A percentile compares a stretch with the other conserved stretches of the same genome.
Evolutionary conservation across 495 filamentous ascomycete genomes (phyloP).

Genomic region (Penicillium roqueforti): DNA sequence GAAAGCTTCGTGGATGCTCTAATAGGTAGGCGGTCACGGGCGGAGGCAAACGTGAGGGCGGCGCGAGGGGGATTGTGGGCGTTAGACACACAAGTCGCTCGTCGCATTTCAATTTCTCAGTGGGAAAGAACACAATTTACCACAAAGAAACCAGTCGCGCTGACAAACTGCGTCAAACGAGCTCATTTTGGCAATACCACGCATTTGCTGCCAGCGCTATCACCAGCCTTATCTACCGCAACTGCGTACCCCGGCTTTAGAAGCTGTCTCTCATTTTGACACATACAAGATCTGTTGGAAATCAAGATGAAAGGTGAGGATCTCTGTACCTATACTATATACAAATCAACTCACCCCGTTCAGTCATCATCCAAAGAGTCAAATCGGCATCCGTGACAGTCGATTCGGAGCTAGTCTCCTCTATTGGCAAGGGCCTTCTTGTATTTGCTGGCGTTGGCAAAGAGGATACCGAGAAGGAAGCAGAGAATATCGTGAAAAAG

Average conservation of each 20-base stretch:
- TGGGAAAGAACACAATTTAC: too few relatives aligned
- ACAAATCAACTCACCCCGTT: conserved; percentile 1
- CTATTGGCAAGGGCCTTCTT: conserved; percentile 83
- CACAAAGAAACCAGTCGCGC: neutral
- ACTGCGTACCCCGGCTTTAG: neutral
- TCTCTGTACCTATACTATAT: neutral
- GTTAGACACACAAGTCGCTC: neutral
- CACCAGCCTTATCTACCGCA: neutral
- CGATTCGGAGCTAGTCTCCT: conserved; percentile 83
- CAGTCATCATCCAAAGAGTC: conserved; percentile 92
- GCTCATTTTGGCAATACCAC: neutral
- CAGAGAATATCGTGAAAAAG: conserved; percentile 75
- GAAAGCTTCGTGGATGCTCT: conserved; percentile 27
- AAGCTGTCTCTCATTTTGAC: neutral
- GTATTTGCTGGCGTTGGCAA: conserved; percentile 89
- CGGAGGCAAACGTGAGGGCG: conserved; percentile 7
- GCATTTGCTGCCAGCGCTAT: neutral
- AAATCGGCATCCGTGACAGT: conserved; percentile 97
- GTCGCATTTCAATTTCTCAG: neutral
- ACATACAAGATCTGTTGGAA: neutral
- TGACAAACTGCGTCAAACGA: neutral
- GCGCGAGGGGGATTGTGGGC: neutral
- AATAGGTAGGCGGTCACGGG: conserved; percentile 28
- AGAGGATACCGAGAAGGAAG: conserved; percentile 86
- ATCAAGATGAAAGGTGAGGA: conserved; percentile 48